These are phyloP conservation scores for Diaporthe destruens DNA, from an alignment of 2,329 filamentous ascomycete genomes.

Conservation along the genomic window DNA sequence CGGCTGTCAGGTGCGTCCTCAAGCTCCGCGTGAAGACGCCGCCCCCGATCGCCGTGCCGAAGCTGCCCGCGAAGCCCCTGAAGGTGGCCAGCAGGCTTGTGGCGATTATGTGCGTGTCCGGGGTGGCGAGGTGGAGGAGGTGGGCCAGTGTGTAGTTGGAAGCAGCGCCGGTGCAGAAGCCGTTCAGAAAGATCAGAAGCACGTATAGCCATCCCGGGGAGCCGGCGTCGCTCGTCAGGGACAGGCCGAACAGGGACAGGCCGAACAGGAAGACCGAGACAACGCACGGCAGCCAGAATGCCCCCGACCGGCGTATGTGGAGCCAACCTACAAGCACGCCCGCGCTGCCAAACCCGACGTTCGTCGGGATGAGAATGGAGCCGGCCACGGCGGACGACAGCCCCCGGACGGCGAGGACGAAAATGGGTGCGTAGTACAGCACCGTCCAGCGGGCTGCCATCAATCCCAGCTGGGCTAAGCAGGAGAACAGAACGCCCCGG, in stretches of 20 bases:
- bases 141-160: constrained; percentile 88
- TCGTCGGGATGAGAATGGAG: constrained; percentile 83
- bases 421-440: constrained; percentile 84
- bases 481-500: constrained; percentile 78
- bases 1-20: constrained; percentile 63
- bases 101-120: constrained; percentile 78
- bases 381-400: constrained; percentile 79
- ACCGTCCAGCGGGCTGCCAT: constrained; percentile 87
- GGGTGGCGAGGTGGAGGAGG: constrained; percentile 77
- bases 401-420: constrained; percentile 80
- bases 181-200: constrained; percentile 74
- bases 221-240: constrained; percentile 64
- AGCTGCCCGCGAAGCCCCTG: constrained; percentile 83
- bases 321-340: constrained; percentile 80
- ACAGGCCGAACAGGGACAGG: constrained; percentile 68
- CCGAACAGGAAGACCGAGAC: constrained; percentile 73
- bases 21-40: constrained; percentile 78
- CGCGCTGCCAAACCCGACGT: constrained; percentile 81
- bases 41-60: constrained; percentile 83
- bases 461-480: constrained; percentile 79
- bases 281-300: constrained; percentile 77
- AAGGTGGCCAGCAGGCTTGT: constrained; percentile 84
- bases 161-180: constrained; percentile 77
- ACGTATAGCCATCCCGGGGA: constrained; percentile 68
- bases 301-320: constrained; percentile 79